Evolutionary conservation across 1,139 yeast genomes (phyloP), one percentile per base, ranked within the genome.

Genomic region (Hyphopichia pseudoburtonii): DNA sequence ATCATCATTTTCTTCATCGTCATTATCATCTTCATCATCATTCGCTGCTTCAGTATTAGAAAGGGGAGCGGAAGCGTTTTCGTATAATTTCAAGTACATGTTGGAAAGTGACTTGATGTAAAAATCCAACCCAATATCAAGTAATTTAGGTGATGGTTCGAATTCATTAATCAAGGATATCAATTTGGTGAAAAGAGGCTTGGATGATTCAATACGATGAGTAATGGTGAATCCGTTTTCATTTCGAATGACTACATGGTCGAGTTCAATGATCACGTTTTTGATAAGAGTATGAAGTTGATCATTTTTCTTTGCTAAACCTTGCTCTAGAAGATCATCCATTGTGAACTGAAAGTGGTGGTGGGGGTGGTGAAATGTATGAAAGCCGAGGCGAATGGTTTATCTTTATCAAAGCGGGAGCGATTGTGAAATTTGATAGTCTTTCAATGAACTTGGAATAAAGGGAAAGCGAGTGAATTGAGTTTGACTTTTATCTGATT

Each of bases 141-240:
- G 54, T 6, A 77, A 57, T 34, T 70, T 70, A 0, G 88, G 86
- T 35, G 66, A 69, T 3, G 75, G 67, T 52, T 80, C 86, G 47
- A 80, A 82, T 42, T 74, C 75, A 39, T 62, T 57, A 28, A 70
- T 52, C 1, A 45, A 14, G 6, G 29, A 9, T 21, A 38, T 42
- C 22, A 44, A 30, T 19, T 33, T 34, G 3, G 19, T 17, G 14
- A 38, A 30, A 11, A 33, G 19, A 10, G 19, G 33, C 19, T 28
- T 26, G 18, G 30, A 32, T 17, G 30, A 28, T 14, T 33, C 32
- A 12, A 36, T 15, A 23, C 29, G 17, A 24, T 33, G 32, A 17
- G 17, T 15, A 3, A 33, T 22, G n/a, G 17, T 11, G 17, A 36
- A 23, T 6, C 17, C 16, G 11, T 21, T 7, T 7, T 19, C 11